Percentiles rank a stretch among this genome's conserved stretches.
Conservation (phyloP, 164 flowering plant genomes). For the Aristolochia californica region DNA sequence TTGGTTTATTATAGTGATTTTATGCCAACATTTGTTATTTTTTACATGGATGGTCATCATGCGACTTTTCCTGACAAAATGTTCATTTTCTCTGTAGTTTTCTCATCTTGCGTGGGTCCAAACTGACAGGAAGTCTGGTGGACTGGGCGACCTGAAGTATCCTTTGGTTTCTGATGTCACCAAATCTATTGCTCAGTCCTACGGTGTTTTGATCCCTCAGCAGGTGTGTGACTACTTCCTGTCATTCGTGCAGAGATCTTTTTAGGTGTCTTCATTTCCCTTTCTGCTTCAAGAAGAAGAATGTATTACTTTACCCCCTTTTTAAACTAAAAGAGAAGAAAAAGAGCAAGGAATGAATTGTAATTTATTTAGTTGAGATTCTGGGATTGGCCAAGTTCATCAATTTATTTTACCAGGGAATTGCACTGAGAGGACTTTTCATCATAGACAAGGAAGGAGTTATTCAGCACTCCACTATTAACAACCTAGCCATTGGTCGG, state of each 20-base stretch:
- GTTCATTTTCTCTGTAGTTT: constrained; percentile 35
- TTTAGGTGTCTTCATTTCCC: too few species aligned
- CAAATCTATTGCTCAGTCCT: constrained; percentile 80
- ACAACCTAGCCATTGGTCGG: constrained; percentile 94
- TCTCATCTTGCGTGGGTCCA: constrained; percentile 99
- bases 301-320: too few species aligned
- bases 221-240: constrained; percentile 42
- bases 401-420: constrained; percentile 38
- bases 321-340: too few species aligned
- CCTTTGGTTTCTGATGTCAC: constrained; percentile 96
- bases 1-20: too few species aligned
- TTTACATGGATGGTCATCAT: neutral
- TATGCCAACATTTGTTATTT: neutral
- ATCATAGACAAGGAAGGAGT: constrained; percentile 98
- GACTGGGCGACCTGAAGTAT: constrained; percentile 93
- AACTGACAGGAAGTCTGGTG: constrained; percentile 96
- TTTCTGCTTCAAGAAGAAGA: too few species aligned
- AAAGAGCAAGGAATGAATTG: too few species aligned
- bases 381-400: neutral
- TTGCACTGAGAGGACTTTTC: constrained; percentile 93
- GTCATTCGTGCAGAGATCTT: too few species aligned
- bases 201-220: constrained; percentile 72
- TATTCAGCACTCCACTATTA: constrained; percentile 96
- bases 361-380: neutral
- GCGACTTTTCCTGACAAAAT: neutral